Evolutionary conservation across 345 rosid species (phyloP), one percentile per base, ranked within the genome.

Genomic region (Hirschfeldia incana): DNA sequence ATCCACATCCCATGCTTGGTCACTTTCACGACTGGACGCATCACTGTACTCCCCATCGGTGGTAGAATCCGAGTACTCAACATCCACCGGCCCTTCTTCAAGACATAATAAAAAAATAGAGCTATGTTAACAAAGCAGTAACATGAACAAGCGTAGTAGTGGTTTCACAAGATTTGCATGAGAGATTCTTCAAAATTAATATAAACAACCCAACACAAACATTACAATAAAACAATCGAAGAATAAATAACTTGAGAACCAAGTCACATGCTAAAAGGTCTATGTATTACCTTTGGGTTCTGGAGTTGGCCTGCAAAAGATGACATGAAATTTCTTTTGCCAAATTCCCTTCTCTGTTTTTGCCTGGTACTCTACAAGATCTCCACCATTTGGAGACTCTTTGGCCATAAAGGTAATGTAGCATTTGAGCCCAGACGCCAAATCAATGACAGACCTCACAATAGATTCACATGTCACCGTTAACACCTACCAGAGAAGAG

Each of bases 1-100:
- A 59, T 71, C 75, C 21, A 71, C 75, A 2, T 71, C 75, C 66
- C 75, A 72, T 8, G 27, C 67, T 72, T 72, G 57, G 57, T 21
- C 57, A 72, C 57, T 72, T 59, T 12, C 57, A 49, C 57, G 57
- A 49, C 57, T 49, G 17, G 57, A 49, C 57, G 2, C 17, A 49
- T 49, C 57, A 49, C 57, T 49, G 4, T n/a, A n/a, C 57, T 13
- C 17, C 17, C 17, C 57, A 49, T 49, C 57, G 15, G 17, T 49
- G 57, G 57, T 13, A n/a, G 57, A 13, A 49, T 49, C 57, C 17
- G 57, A 4, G 57, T 49, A 49, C 17, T 49, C 57, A 49, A 13
- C 57, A n/a, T 49, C 57, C 57, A 49, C 16, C 6, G 7, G 64
- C 13, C 10, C 32, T 11, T 46, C 53, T 49, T 10, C 51, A 44